phyloP scores from a whole-genome alignment of 768 basidiomycete species.

The Gloeostereum incarnatum region DNA sequence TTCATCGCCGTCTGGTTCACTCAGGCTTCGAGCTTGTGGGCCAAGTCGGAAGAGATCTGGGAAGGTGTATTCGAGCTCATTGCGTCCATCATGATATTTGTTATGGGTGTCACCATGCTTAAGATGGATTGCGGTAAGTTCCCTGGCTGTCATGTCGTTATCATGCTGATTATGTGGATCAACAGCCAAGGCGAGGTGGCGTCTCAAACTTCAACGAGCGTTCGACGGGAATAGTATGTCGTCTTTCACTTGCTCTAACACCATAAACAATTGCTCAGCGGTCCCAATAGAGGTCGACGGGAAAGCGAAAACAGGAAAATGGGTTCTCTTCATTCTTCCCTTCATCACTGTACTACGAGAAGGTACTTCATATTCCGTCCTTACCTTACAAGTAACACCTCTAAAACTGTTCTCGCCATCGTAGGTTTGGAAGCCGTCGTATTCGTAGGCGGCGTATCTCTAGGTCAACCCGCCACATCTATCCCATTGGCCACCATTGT shows the following conservation, averaged over 20 bases:
- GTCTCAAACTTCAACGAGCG: conserved; percentile 74
- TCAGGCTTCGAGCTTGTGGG: conserved; percentile 76
- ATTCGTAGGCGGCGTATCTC: conserved; percentile 90
- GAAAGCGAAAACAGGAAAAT: conserved; percentile 53
- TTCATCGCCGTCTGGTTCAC: conserved; percentile 97
- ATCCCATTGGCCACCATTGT: conserved; percentile 89
- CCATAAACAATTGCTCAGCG: conserved; percentile 7
- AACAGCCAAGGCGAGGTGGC: conserved; percentile 88
- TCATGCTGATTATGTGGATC: conserved; percentile 1
- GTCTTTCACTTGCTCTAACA: background rate
- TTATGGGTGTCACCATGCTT: conserved; percentile 92
- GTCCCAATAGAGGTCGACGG: conserved; percentile 23
- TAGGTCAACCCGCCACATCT: conserved; percentile 70
- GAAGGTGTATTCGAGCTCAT: conserved; percentile 80
- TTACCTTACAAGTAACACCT: background rate
- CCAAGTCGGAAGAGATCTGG: conserved; percentile 82
- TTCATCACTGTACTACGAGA: conserved; percentile 90
- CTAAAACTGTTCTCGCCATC: background rate
- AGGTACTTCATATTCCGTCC: conserved; percentile 30
- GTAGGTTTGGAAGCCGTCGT: conserved; percentile 82
- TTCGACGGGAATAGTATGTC: conserved; percentile 54
- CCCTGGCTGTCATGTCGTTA: background rate
- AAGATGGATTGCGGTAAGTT: conserved; percentile 71
- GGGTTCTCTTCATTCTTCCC: conserved; percentile 85
- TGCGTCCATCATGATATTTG: conserved; percentile 75